Percentiles rank a stretch among this genome's conserved stretches.
phyloP scores from a whole-genome alignment of 352 stramenopile genomes.

The Pythium apleroticum region DNA sequence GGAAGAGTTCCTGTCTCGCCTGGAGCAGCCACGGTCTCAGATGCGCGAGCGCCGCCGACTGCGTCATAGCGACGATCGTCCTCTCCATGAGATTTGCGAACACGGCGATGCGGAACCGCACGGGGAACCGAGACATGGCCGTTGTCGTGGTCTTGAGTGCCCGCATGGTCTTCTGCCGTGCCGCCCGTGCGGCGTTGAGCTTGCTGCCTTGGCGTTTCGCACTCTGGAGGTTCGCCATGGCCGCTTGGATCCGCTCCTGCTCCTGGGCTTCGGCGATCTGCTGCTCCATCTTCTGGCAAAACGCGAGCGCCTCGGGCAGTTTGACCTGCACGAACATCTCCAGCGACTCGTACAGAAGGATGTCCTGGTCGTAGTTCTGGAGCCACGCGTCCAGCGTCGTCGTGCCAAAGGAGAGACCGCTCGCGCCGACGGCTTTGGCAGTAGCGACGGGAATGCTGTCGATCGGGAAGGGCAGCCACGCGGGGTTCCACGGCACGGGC shows the following conservation, averaged over 20 bases:
- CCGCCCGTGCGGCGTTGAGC: not conserved
- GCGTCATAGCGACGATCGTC: conserved; percentile 33
- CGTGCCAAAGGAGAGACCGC: conserved; percentile 21
- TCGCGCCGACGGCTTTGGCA: conserved; percentile 3
- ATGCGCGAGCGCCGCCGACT: conserved; percentile 35
- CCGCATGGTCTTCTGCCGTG: not conserved
- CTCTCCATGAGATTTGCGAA: conserved; percentile 48
- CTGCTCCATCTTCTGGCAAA: conserved; percentile 42
- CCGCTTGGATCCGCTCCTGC: conserved; percentile 14
- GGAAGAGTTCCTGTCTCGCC: conserved; percentile 42
- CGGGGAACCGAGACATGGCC: conserved; percentile 34
- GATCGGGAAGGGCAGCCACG: conserved; percentile 29
- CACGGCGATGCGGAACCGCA: conserved; percentile 43
- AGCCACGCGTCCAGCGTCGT: conserved; percentile 46
- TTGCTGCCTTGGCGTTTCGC: not conserved
- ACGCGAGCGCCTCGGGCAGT: conserved; percentile 43
- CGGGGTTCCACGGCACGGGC: conserved; percentile 35
- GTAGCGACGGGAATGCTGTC: conserved; percentile 4
- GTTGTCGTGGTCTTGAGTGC: not conserved
- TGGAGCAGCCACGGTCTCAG: conserved; percentile 31
- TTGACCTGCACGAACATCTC: conserved; percentile 51
- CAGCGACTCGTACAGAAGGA: conserved; percentile 48
- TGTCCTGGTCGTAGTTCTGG: conserved; percentile 42
- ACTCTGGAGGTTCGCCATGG: not conserved
- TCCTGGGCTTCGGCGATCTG: conserved; percentile 21